Percentiles rank a stretch among this genome's conserved stretches.
phyloP scores from a whole-genome alignment of 768 basidiomycete species.

The Agaricus subrufescens region DNA sequence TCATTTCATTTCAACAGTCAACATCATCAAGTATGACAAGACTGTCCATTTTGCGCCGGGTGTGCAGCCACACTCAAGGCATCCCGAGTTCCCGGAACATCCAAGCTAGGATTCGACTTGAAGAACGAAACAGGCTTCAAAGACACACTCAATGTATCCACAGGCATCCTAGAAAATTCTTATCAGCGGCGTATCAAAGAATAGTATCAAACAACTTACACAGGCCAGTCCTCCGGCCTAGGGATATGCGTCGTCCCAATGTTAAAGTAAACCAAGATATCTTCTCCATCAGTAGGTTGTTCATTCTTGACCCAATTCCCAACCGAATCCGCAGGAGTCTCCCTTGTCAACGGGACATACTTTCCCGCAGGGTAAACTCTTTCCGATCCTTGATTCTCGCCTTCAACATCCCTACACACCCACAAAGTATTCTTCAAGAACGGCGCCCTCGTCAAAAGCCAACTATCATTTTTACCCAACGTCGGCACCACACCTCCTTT shows the following conservation, averaged over 20 bases:
- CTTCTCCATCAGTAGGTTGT: constrained; percentile 65
- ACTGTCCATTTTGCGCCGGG: constrained; percentile 4
- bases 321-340: constrained; percentile 69
- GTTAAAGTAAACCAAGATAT: constrained; percentile 74
- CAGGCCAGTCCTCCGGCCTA: constrained; percentile 86
- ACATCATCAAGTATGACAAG: neutral
- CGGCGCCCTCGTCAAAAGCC: constrained; percentile 68
- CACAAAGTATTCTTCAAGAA: constrained; percentile 74
- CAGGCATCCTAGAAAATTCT: constrained; percentile 61
- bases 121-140: constrained; percentile 89
- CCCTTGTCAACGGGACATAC: constrained; percentile 78
- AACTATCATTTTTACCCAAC: constrained; percentile 60
- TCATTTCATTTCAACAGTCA: too few species aligned
- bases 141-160: constrained; percentile 61
- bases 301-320: constrained; percentile 66
- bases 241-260: constrained; percentile 80
- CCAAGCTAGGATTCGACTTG: constrained; percentile 80
- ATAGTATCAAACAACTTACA: constrained; percentile 38
- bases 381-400: constrained; percentile 24
- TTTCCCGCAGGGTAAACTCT: constrained; percentile 85
- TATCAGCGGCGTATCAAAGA: neutral
- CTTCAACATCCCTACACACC: constrained; percentile 76
- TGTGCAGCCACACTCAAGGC: constrained; percentile 60
- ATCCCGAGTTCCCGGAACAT: constrained; percentile 75
- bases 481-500: constrained; percentile 67